These are phyloP conservation scores for Senna siamea DNA, from an alignment of 306 rosid species.

Conservation along the genomic window DNA sequence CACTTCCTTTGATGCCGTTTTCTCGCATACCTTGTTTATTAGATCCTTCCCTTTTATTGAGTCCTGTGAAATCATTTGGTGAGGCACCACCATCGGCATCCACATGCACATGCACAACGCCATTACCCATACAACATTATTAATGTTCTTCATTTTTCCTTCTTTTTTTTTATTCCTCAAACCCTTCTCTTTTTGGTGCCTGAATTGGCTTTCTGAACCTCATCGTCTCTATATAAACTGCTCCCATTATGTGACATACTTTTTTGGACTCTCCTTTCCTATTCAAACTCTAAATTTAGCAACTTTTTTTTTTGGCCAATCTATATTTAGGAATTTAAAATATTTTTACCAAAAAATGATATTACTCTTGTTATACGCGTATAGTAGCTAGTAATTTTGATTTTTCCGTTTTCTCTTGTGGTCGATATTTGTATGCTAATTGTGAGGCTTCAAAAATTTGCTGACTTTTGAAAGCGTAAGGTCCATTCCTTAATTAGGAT, in stretches of 20 bases:
- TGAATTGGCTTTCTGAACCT: background rate
- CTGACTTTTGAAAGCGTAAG: background rate
- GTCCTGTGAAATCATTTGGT: background rate
- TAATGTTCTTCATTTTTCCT: background rate
- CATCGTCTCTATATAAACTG: too few species aligned
- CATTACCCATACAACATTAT: background rate
- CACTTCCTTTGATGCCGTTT: background rate
- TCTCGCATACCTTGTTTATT: constrained; percentile 10
- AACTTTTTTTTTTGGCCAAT: too few species aligned
- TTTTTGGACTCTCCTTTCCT: too few species aligned
- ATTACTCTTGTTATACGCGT: too few species aligned
- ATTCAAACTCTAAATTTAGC: background rate
- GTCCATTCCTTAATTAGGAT: background rate
- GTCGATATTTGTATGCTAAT: too few species aligned
- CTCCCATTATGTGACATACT: too few species aligned
- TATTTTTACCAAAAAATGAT: too few species aligned
- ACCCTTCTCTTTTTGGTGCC: background rate
- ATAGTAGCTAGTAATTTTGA: too few species aligned
- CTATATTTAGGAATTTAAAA: too few species aligned
- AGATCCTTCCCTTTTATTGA: background rate
- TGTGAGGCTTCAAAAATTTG: background rate
- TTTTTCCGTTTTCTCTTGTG: background rate
- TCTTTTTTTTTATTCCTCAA: too few species aligned
- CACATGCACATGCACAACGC: background rate
- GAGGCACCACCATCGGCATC: constrained; percentile 6